Evolutionary conservation across 805 yeast genomes (phyloP).

Genomic region (Kodamaea restingae): DNA sequence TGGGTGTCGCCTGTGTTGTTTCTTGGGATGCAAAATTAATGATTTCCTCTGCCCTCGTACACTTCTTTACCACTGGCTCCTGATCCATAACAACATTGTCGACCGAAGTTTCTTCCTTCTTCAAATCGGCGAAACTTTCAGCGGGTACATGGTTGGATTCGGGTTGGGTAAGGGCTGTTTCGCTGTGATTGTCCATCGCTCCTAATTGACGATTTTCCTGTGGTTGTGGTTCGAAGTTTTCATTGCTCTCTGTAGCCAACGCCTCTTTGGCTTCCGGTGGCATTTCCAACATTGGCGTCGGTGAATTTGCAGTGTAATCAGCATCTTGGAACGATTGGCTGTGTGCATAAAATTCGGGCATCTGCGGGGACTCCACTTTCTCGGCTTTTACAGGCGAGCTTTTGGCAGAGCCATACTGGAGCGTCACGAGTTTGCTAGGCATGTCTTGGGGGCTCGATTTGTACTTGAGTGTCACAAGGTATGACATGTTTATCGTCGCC

Average conservation of each 20-base stretch:
- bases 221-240: too few species aligned
- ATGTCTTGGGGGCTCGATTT: conserved; percentile 2
- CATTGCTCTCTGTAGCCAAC: not conserved
- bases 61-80: not conserved
- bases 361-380: not conserved
- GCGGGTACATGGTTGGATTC: too few species aligned
- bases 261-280: not conserved
- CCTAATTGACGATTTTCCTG: not conserved
- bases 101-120: not conserved
- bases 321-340: not conserved
- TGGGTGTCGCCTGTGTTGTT: not conserved
- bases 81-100: not conserved
- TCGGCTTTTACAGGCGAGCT: not conserved
- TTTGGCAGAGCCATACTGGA: conserved; percentile 6
- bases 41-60: not conserved
- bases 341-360: not conserved
- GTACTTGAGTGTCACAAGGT: conserved; percentile 7
- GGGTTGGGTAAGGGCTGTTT: too few species aligned
- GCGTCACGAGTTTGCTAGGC: conserved; percentile 5
- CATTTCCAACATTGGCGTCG: not conserved
- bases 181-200: not conserved
- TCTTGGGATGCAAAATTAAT: not conserved
- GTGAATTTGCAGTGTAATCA: not conserved
- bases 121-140: too few species aligned
- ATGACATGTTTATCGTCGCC: conserved; percentile 1